Evolutionary conservation across 78 protist species (phyloP).

Genomic region (Dictyostelium brefeldianum): DNA sequence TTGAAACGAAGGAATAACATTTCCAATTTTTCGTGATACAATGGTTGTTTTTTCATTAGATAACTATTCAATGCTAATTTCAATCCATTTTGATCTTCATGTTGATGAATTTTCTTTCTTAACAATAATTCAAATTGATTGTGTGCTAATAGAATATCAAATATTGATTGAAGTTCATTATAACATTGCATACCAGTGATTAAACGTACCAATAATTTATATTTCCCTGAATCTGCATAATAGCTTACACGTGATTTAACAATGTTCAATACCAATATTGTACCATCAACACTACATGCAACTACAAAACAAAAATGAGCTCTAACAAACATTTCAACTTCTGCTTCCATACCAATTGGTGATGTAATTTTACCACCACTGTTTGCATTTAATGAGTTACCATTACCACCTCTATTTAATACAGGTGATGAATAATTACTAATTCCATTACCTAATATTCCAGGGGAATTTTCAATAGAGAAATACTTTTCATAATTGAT

Average conservation of each 20-base stretch:
- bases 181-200: slow-evolving; percentile 77
- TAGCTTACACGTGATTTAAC: slow-evolving; percentile 55
- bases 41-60: slow-evolving; percentile 79
- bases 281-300: slow-evolving; percentile 82
- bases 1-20: slow-evolving; percentile 83
- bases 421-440: neutral
- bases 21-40: slow-evolving; percentile 55
- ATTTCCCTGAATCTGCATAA: slow-evolving; percentile 68
- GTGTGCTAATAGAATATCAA: slow-evolving; percentile 66
- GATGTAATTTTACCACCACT: neutral
- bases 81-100: slow-evolving; percentile 67
- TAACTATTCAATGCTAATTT: slow-evolving; percentile 65
- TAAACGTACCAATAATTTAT: slow-evolving; percentile 58
- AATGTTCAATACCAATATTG: slow-evolving; percentile 43
- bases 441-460: slow-evolving; percentile 12
- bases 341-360: slow-evolving; percentile 48
- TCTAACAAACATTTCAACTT: slow-evolving; percentile 72
- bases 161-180: slow-evolving; percentile 73
- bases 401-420: neutral
- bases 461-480: neutral
- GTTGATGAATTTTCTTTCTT: slow-evolving; percentile 79
- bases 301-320: slow-evolving; percentile 83
- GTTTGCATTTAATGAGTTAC: neutral
- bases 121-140: slow-evolving; percentile 79
- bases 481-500: neutral